Evolutionary conservation across 1,284 basidiomycete genomes (phyloP), one percentile per base, ranked within the genome.

Genomic region (Singerocomus inundabilis): DNA sequence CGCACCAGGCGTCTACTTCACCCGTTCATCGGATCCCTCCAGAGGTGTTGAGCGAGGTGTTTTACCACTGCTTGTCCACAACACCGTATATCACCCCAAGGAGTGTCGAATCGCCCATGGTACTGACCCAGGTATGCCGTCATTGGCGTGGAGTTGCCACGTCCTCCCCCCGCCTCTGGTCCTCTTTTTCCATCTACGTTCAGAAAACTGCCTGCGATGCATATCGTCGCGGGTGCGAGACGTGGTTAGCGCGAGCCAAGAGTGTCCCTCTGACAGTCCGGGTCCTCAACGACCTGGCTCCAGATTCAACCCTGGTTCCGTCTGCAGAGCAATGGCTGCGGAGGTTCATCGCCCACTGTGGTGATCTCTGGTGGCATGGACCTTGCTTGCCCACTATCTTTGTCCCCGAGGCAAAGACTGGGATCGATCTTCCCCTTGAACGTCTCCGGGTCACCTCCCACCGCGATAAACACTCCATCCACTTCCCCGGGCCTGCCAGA

Each of bases 41-140:
- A 12, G 74, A 77, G 49, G 54, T 74, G 21, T 54, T 74, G 6
- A 60, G 67, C 6, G 64, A 70, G 32, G 67, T 75, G 21, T 77
- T 77, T 55, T 55, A 56, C 25, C 59, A 66, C 26, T 73, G 68
- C 53, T 52, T 72, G 4, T 64, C 69, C 15, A 55, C 53, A 8
- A 58, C 58, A 30, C 40, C 52, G 1, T 67, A 64, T 36, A 43
- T 66, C 16, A 50, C 56, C 5, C 62, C 69, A 10, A 57, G 57
- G n/a, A 56, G 52, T 37, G 33, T 38, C 10, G 58, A 64, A 31
- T 54, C 62, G 18, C 63, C 63, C 18, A 42, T 64, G 48, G 49
- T 67, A 32, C 49, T 64, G 44, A 54, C 60, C 15, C 55, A 21
- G n/a, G 63, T 64, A 15, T 64, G 62, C 32, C 65, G 46, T 40